Evolutionary conservation across 805 yeast species (phyloP).

Genomic region (Hanseniaspora valbyensis): DNA sequence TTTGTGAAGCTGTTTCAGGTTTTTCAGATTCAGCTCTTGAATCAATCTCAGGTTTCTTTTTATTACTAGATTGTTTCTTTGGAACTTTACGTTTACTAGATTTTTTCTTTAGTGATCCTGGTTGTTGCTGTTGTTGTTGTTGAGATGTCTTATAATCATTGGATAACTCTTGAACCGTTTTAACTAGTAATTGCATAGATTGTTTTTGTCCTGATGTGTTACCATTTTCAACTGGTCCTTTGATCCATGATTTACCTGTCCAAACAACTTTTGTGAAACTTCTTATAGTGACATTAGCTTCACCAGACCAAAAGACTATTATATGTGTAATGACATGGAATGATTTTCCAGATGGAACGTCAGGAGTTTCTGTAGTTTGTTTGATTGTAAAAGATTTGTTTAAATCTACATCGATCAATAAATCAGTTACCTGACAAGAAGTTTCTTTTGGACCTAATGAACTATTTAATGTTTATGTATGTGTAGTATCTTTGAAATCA

Average conservation of each 20-base stretch:
- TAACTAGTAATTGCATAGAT: slow-evolving; percentile 37
- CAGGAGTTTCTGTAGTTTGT: slow-evolving; percentile 54
- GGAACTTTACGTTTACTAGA: not conserved
- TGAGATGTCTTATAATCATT: not conserved
- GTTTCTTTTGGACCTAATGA: slow-evolving; percentile 69
- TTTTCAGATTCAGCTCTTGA: no score
- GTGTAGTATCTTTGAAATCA: no score
- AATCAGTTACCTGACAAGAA: slow-evolving; percentile 48
- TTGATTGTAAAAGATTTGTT: slow-evolving; percentile 35
- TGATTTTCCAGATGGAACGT: slow-evolving; percentile 63
- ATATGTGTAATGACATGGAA: slow-evolving; percentile 53
- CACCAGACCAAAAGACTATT: slow-evolving; percentile 52
- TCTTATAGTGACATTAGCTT: slow-evolving; percentile 36
- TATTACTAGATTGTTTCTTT: no score
- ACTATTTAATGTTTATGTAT: no score
- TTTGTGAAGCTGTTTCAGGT: no score
- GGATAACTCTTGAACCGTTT: slow-evolving; percentile 26
- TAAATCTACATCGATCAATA: slow-evolving; percentile 39
- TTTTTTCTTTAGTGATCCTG: no score
- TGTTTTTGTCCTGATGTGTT: slow-evolving; percentile 65
- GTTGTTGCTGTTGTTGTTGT: no score
- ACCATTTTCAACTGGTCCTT: slow-evolving; percentile 65
- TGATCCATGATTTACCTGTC: slow-evolving; percentile 68
- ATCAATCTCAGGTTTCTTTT: no score
- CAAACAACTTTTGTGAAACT: slow-evolving; percentile 54